Base-by-base conservation (phyloP, 495 filamentous ascomycete species). In the Annulohypoxylon stygium region DNA sequence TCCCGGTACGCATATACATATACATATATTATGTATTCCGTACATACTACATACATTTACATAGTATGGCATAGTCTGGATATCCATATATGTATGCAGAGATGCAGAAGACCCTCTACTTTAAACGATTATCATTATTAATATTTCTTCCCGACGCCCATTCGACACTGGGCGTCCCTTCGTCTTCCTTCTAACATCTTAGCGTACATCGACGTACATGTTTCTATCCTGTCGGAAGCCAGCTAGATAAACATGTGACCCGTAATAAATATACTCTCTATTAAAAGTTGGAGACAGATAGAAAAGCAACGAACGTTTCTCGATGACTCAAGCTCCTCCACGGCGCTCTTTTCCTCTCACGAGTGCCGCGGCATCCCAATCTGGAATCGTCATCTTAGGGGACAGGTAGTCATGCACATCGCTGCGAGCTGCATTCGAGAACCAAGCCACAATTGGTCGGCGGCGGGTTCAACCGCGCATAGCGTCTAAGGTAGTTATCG, bases 371-470 rank as follows among this genome's bases (percentile, higher is more conserved):
- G 50, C 18, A 65, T 53, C 67, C 72, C 51, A 54, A 71, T 71
- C 4, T 61, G 67, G 72, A 65, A 70, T 61, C 66, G 66, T 65
- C 47, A 25, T 65, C 68, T 61, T 68, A 71, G 62, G 63, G 67
- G 72, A 68, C 48, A 57, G 59, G 59, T 51, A 67, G 58, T 14
- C 55, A 70, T 71, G 72, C 72, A 75, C 64, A 68, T 47, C 48
- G 63, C 72, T 75, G 72, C 72, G 72, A 71, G 67, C 63, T 75
- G 67, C 72, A 75, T 67, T 64, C 61, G 26, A 62, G 60, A 47
- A 64, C 23, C 47, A 60, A 43, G 67, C 63, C 59, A 71, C 50
- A 65, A 75, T 75, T 75, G 72, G 72, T 34, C 18, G 36, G 65
- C 14, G 0, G 8, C 58, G 58, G 64, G 58, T 61, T 75, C 72